These are phyloP conservation scores for Penicillium sp. DNA, from an alignment of 2,329 filamentous ascomycete species.

Conservation along the genomic window DNA sequence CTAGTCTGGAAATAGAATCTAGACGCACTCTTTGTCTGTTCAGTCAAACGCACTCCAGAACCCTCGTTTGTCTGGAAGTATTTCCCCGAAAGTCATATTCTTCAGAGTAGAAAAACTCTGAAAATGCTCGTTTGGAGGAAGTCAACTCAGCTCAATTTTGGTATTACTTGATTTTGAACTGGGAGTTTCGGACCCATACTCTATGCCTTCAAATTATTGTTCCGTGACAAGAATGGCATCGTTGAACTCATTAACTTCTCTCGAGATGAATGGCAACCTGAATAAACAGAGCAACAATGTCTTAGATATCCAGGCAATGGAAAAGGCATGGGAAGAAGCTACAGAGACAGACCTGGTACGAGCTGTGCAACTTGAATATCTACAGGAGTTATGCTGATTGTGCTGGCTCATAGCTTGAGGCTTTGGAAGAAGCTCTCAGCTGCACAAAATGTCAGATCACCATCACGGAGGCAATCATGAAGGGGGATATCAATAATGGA, in stretches of 20 bases:
- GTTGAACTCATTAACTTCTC: background rate
- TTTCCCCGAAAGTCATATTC: background rate
- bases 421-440: conserved; percentile 31
- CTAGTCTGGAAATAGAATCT: background rate
- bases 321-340: conserved; percentile 4
- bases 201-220: too few relatives aligned
- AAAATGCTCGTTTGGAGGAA: background rate
- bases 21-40: background rate
- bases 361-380: background rate
- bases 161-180: background rate
- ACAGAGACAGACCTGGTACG: conserved; percentile 12
- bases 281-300: background rate
- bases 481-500: conserved; percentile 18
- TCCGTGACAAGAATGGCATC: background rate
- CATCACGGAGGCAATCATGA: conserved; percentile 20
- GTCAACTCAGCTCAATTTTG: background rate
- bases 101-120: background rate
- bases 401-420: conserved; percentile 9
- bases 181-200: background rate
- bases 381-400: background rate
- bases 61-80: background rate
- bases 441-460: conserved; percentile 29
- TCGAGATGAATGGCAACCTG: background rate
- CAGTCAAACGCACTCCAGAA: background rate
- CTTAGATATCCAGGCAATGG: background rate